Evolutionary conservation across 345 rosid genomes (phyloP).

Genomic region (Mercurialis annua): DNA sequence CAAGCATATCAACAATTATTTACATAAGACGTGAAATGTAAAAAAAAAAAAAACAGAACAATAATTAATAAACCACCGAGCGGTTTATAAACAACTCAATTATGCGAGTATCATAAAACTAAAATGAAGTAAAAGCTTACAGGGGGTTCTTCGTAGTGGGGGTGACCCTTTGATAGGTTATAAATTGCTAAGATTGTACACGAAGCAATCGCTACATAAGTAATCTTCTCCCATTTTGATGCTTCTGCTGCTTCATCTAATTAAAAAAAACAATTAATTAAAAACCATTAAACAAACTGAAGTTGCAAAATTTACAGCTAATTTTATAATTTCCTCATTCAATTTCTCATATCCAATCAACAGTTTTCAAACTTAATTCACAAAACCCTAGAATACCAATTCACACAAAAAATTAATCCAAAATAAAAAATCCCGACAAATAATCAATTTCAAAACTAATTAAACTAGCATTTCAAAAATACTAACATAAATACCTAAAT

Average conservation of each 20-base stretch:
- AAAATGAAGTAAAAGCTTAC: slow-evolving; percentile 39
- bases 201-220: slow-evolving; percentile 58
- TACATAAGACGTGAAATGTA: no score
- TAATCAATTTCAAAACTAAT: slow-evolving; percentile 11
- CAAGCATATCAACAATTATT: not conserved
- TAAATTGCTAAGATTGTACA: slow-evolving; percentile 56
- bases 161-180: slow-evolving; percentile 82
- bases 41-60: not conserved
- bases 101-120: not conserved
- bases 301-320: not conserved
- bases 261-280: not conserved
- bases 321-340: not conserved
- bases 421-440: not conserved
- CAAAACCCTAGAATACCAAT: slow-evolving; percentile 1
- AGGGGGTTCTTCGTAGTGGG: slow-evolving; percentile 77
- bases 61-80: not conserved
- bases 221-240: slow-evolving; percentile 91
- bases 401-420: no score
- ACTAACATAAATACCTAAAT: not conserved
- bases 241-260: slow-evolving; percentile 80
- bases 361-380: not conserved
- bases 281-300: not conserved
- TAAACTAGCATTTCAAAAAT: not conserved
- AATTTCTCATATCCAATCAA: not conserved
- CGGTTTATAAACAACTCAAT: not conserved